Conservation (phyloP, 345 rosid genomes). For the Arabidopsis arenosa region DNA sequence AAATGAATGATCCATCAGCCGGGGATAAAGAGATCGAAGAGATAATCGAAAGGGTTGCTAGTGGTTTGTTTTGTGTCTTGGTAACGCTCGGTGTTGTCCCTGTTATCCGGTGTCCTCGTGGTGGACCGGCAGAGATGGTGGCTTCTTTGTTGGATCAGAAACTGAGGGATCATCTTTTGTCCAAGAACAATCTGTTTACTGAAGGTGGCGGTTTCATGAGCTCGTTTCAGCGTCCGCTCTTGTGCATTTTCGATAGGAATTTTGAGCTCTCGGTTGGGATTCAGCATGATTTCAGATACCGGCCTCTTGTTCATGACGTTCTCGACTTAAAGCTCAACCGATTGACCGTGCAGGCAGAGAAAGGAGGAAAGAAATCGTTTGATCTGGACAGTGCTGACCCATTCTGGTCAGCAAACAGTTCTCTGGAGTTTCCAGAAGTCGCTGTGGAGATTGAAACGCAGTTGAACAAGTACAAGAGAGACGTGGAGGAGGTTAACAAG, state of each 20-base stretch:
- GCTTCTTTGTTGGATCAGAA: constrained; percentile 91
- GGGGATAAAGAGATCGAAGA: constrained; percentile 96
- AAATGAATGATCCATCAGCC: constrained; percentile 91
- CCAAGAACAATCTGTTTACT: constrained; percentile 87
- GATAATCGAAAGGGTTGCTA: constrained; percentile 74
- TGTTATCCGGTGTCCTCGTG: constrained; percentile 78
- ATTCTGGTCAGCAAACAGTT: constrained; percentile 91
- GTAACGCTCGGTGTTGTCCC: constrained; percentile 90
- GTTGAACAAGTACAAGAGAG: constrained; percentile 85
- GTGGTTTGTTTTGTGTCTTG: constrained; percentile 83
- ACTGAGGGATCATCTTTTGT: constrained; percentile 92
- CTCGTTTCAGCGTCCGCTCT: constrained; percentile 90
- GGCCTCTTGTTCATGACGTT: constrained; percentile 93
- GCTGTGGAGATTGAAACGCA: constrained; percentile 47
- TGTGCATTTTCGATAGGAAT: constrained; percentile 92
- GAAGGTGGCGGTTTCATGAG: constrained; percentile 85
- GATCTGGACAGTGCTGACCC: constrained; percentile 89
- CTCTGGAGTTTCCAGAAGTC: constrained; percentile 72
- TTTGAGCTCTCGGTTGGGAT: constrained; percentile 86
- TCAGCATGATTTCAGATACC: constrained; percentile 95
- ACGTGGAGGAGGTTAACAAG: constrained; percentile 92
- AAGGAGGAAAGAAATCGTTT: constrained; percentile 85
- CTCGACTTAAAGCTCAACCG: constrained; percentile 89
- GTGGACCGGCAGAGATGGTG: constrained; percentile 98
- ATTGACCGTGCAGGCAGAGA: constrained; percentile 84